phyloP scores from a whole-genome alignment of 257 asterid genomes.

The Fraxinus americana region DNA sequence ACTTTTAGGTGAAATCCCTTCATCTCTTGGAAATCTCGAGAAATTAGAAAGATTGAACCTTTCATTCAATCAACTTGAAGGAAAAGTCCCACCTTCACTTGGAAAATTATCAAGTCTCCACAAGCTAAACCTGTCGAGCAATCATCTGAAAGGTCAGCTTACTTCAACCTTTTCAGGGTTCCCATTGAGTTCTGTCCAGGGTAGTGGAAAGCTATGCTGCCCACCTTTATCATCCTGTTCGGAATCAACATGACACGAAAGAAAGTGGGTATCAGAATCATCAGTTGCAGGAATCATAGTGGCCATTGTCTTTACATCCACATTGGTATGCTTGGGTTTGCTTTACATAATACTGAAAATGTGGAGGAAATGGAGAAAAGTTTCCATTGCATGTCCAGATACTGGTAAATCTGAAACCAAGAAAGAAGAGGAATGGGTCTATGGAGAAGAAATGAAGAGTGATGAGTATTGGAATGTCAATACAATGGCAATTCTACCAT shows the following conservation, averaged over 20 bases:
- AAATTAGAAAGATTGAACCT: conserved; percentile 81
- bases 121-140: conserved; percentile 63
- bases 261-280: conserved; percentile 53
- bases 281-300: conserved; percentile 65
- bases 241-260: conserved; percentile 31
- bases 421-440: conserved; percentile 59
- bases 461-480: conserved; percentile 55
- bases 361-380: conserved; percentile 89
- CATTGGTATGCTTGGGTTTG: conserved; percentile 70
- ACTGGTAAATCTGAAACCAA: conserved; percentile 38
- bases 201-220: conserved; percentile 66
- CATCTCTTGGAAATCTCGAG: conserved; percentile 58
- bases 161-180: conserved; percentile 67
- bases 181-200: conserved; percentile 56
- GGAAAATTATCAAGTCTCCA: conserved; percentile 75
- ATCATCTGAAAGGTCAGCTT: conserved; percentile 60
- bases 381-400: conserved; percentile 76
- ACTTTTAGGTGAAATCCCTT: conserved; percentile 71
- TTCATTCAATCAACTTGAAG: conserved; percentile 60
- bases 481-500: conserved; percentile 34
- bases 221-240: conserved; percentile 64
- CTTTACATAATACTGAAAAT: conserved; percentile 72
- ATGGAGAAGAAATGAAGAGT: conserved; percentile 60
- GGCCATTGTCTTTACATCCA: conserved; percentile 82
- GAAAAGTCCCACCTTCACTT: conserved; percentile 62